phyloP scores from a whole-genome alignment of 2,329 filamentous ascomycete species.

The Eurotiales sp. region DNA sequence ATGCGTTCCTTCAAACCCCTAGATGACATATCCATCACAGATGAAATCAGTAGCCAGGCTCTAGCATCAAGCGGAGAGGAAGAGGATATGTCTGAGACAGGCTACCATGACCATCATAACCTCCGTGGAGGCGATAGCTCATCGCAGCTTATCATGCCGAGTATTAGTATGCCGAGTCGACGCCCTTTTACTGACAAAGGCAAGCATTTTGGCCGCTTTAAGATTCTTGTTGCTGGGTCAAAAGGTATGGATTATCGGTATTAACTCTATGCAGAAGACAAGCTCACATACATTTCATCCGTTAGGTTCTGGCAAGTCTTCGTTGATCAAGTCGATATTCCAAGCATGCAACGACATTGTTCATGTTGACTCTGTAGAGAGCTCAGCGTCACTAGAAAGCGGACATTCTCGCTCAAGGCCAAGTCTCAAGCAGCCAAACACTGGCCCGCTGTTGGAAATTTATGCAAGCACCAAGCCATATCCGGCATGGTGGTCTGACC shows the following conservation, averaged over 20 bases:
- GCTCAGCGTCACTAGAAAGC: background rate
- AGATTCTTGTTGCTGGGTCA: conserved; percentile 80
- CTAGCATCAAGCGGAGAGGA: conserved; percentile 56
- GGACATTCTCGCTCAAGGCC: background rate
- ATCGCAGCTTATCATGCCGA: conserved; percentile 95
- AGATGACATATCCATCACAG: conserved; percentile 54
- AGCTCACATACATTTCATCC: background rate
- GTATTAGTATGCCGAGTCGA: conserved; percentile 82
- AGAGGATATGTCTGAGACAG: conserved; percentile 28
- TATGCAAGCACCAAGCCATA: conserved; percentile 80
- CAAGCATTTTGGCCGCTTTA: conserved; percentile 77
- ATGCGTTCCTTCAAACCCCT: conserved; percentile 56
- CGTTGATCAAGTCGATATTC: conserved; percentile 81
- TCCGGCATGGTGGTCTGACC: conserved; percentile 82
- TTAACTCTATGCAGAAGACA: background rate
- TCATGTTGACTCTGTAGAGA: conserved; percentile 68
- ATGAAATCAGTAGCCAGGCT: conserved; percentile 55
- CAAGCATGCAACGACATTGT: conserved; percentile 89
- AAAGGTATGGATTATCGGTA: conserved; percentile 53
- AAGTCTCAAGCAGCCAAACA: conserved; percentile 16
- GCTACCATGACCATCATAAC: conserved; percentile 1
- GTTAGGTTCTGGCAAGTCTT: conserved; percentile 79
- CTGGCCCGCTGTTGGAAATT: conserved; percentile 57
- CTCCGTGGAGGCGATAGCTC: conserved; percentile 31
- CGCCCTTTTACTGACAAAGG: conserved; percentile 87